Percentiles rank a stretch among this genome's conserved stretches.
Conservation (phyloP, 257 asterid genomes). For the Lantana camara region DNA sequence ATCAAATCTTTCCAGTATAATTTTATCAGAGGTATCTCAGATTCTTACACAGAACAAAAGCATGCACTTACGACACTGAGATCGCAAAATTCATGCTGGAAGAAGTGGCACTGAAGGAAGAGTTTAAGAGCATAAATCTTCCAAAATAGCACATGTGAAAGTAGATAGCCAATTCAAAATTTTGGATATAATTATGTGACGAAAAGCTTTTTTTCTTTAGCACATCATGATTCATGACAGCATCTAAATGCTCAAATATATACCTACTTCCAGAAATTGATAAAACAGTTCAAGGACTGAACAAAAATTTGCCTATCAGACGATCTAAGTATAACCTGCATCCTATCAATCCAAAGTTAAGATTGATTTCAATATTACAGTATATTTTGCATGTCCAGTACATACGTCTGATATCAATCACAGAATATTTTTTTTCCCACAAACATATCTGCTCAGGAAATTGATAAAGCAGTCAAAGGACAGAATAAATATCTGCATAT, state of each 20-base stretch:
- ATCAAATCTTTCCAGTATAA: neutral
- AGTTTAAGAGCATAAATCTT: neutral
- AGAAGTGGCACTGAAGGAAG: neutral
- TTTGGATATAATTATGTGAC: neutral
- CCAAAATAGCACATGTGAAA: neutral
- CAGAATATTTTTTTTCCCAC: too few species aligned
- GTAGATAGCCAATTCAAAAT: neutral
- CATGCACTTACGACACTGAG: neutral
- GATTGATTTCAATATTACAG: neutral
- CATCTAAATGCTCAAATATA: neutral
- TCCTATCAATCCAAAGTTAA: neutral
- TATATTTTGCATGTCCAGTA: neutral
- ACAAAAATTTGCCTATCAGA: neutral
- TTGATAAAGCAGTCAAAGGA: too few species aligned
- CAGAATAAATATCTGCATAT: too few species aligned
- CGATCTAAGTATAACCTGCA: neutral
- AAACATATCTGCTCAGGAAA: too few species aligned
- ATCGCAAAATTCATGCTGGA: conserved; percentile 4
- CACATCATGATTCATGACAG: neutral
- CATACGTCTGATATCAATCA: neutral
- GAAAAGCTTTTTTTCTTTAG: neutral
- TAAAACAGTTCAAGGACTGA: neutral
- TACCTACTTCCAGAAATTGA: neutral
- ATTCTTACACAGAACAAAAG: neutral
- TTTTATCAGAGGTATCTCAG: neutral